Evolutionary conservation across 805 yeast genomes (phyloP).

Genomic region (Yarrowia sp.): DNA sequence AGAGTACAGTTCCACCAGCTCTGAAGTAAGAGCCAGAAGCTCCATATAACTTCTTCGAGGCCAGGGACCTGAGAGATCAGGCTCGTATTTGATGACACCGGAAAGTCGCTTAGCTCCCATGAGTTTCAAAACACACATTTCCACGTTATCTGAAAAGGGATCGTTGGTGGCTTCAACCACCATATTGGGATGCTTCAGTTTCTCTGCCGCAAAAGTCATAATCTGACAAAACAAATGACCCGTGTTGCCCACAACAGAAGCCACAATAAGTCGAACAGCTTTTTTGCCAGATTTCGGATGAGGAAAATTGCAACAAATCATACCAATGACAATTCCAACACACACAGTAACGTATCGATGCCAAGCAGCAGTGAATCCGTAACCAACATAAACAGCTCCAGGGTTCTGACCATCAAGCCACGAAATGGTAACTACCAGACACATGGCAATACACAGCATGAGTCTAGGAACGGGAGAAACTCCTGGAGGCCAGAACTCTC

Average conservation of each 20-base stretch:
- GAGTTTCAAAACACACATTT: conserved; percentile 26
- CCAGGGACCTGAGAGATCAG: conserved; percentile 38
- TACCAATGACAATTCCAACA: conserved; percentile 36
- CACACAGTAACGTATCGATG: conserved; percentile 37
- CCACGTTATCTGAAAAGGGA: conserved; percentile 27
- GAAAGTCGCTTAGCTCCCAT: conserved; percentile 23
- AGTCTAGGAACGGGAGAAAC: conserved; percentile 35
- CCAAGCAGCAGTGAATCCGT: conserved; percentile 39
- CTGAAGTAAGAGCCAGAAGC: conserved; percentile 32
- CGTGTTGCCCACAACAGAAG: conserved; percentile 31
- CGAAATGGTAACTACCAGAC: conserved; percentile 37
- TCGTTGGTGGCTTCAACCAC: conserved; percentile 32
- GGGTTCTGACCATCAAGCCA: conserved; percentile 34
- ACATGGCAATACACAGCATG: conserved; percentile 34
- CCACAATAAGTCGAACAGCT: conserved; percentile 35
- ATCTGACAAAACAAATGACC: conserved; percentile 36
- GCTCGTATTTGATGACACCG: conserved; percentile 34
- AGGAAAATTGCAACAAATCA: conserved; percentile 37
- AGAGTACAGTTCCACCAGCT: conserved; percentile 33
- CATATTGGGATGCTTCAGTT: conserved; percentile 30
- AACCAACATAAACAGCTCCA: conserved; percentile 30
- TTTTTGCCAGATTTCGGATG: conserved; percentile 36
- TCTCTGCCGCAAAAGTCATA: conserved; percentile 36
- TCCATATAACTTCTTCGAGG: conserved; percentile 36
- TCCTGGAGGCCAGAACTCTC: conserved; percentile 36